Base-by-base conservation (phyloP, 2,329 filamentous ascomycete genomes). In the Aspergillus amoenus region DNA sequence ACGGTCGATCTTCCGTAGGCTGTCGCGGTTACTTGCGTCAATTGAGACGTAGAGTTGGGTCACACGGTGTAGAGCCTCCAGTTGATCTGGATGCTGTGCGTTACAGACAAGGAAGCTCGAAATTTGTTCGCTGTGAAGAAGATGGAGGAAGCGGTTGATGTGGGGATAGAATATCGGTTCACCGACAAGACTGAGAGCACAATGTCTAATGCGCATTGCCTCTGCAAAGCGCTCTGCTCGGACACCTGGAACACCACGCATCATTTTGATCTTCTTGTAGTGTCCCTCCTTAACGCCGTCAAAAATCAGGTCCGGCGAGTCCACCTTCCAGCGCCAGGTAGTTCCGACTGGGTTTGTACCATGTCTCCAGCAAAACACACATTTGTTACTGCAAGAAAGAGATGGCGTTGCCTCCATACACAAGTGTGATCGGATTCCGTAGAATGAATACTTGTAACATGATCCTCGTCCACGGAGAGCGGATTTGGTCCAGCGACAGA, bases 131-230 rank as follows among this genome's bases (percentile, higher is more conserved):
- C 75, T 79, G 77, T 97, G 93, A 63, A 99, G 82, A 81, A 97
- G 84, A 11, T 79, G 82, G 1, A 95, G 80, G 68, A 97, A 93
- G 70, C 93, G 89, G 75, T 99, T 97, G 81, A 97, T 97, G 70
- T 96, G 88, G 9, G 94, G 94, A 74, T 97, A 97, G 78, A 97
- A 97, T 66, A 97, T 97, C n/a, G 93, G 93, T 75, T 99, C 93
- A 65, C 94, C 93, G 21, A 99, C 94, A 9, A 99, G 82, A 63
- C 87, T 91, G 45, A 99, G 80, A 0, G 94, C 94, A 73, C 93
- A 99, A 76, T 99, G 93, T 0, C 91, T 84, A 66, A 99, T 96
- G 42, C 87, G 84, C 88, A 97, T 91, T 0, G 93, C 93, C 78
- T 97, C 94, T 6, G 88, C 86, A 69, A 96, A 97, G 3, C 94